phyloP scores from a whole-genome alignment of 768 basidiomycete species.

The Amanita molliuscula region DNA sequence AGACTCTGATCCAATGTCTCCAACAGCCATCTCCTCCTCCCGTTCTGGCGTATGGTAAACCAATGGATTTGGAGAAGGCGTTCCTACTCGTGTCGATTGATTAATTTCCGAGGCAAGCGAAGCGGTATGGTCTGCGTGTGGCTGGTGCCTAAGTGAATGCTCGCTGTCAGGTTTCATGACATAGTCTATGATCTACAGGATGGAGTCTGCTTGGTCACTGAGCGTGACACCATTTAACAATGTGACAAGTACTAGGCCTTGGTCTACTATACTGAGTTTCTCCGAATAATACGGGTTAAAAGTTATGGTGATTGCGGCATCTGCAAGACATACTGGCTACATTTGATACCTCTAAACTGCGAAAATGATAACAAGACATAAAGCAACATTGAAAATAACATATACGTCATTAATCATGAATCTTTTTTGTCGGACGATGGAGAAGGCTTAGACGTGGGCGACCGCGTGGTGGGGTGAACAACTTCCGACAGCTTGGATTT shows the following conservation, averaged over 20 bases:
- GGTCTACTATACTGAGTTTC: too few relatives aligned
- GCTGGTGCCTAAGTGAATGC: background rate
- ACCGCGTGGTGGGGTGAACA: constrained; percentile 37
- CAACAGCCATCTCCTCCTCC: background rate
- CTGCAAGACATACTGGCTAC: constrained; percentile 1
- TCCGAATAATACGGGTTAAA: too few relatives aligned
- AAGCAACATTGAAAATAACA: constrained; percentile 7
- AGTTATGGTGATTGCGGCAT: too few relatives aligned
- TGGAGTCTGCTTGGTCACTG: too few relatives aligned
- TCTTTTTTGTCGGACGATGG: constrained; percentile 41
- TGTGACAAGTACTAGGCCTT: too few relatives aligned
- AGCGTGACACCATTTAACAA: too few relatives aligned
- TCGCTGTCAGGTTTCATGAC: constrained; percentile 4
- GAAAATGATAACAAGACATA: constrained; percentile 7
- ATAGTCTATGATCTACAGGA: background rate
- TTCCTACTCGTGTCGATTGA: background rate
- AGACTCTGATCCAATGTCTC: background rate
- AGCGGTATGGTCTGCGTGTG: background rate
- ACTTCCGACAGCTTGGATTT: constrained; percentile 44
- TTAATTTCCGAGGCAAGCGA: background rate
- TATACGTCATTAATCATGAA: background rate
- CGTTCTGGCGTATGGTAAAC: background rate
- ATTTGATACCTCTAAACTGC: background rate
- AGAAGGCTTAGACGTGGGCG: constrained; percentile 45
- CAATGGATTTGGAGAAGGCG: background rate